phyloP scores from a whole-genome alignment of 2,329 filamentous ascomycete genomes.

The Zymoseptoria tritici region DNA sequence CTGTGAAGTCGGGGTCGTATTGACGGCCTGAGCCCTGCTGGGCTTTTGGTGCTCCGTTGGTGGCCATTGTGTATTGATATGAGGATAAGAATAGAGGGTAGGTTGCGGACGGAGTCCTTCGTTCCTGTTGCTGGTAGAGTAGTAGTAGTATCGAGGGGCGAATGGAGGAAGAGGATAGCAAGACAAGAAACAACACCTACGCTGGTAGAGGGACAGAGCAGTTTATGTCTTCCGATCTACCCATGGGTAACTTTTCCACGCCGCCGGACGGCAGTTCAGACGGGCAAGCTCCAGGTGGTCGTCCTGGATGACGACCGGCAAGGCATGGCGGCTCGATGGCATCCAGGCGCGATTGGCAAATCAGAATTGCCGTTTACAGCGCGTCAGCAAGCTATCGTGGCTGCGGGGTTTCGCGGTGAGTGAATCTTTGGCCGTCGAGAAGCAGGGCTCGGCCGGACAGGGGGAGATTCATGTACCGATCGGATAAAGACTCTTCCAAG shows the following conservation, averaged over 20 bases:
- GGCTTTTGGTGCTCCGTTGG: neutral
- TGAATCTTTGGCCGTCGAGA: neutral
- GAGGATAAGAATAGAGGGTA: neutral
- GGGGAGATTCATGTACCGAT: neutral
- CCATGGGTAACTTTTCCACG: neutral
- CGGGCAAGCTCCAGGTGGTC: neutral
- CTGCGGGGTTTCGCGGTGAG: slow-evolving; percentile 30
- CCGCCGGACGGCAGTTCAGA: neutral
- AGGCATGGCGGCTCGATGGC: neutral
- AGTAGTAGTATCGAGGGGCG: neutral
- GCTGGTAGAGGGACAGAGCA: neutral
- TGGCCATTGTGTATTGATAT: neutral
- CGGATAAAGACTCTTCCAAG: neutral
- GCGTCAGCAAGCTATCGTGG: slow-evolving; percentile 14
- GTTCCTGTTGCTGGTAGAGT: neutral
- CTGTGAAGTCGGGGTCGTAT: slow-evolving; percentile 72
- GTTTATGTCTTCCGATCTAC: neutral
- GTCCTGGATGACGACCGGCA: neutral
- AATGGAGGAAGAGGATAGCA: neutral
- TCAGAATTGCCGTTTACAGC: neutral
- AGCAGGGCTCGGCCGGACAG: neutral
- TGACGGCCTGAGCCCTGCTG: slow-evolving; percentile 21
- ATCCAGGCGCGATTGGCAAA: neutral
- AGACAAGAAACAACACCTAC: neutral
- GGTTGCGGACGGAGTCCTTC: neutral